phyloP scores from a whole-genome alignment of 331 rosid genomes.

The Spiraea crenata region DNA sequence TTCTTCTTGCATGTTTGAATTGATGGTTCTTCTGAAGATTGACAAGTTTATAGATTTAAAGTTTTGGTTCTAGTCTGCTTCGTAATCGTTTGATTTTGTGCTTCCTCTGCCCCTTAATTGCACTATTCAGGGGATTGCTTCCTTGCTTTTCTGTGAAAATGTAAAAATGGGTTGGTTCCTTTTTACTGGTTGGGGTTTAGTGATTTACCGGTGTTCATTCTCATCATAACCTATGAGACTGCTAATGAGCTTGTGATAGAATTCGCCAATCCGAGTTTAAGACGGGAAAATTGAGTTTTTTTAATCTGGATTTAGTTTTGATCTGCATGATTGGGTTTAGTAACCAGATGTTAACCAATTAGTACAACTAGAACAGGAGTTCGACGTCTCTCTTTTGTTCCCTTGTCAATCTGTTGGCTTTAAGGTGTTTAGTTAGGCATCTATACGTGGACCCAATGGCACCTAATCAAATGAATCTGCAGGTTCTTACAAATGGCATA shows the following conservation, averaged over 20 bases:
- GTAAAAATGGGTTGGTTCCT: neutral
- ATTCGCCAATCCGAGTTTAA: neutral
- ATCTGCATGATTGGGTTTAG: neutral
- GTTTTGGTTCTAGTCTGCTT: neutral
- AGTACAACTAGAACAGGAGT: neutral
- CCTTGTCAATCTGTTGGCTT: neutral
- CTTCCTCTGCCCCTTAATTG: neutral
- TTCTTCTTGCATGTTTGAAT: neutral
- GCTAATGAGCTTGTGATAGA: neutral
- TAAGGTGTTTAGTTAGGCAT: neutral
- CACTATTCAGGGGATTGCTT: neutral
- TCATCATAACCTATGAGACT: neutral
- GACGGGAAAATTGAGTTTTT: neutral
- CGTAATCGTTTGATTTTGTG: neutral
- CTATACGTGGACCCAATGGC: slow-evolving; percentile 1
- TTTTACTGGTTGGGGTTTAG: neutral
- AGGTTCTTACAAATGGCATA: slow-evolving; percentile 98
- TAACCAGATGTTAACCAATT: neutral
- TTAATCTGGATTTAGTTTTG: neutral
- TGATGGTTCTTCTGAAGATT: neutral
- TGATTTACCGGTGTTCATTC: neutral
- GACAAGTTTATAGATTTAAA: neutral
- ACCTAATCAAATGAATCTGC: slow-evolving; percentile 18
- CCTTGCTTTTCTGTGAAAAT: neutral
- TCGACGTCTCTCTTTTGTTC: neutral